A percentile compares a stretch with the other conserved stretches of the same genome.
phyloP scores from a whole-genome alignment of 2,329 filamentous ascomycete genomes.

The Botrytis porri region DNA sequence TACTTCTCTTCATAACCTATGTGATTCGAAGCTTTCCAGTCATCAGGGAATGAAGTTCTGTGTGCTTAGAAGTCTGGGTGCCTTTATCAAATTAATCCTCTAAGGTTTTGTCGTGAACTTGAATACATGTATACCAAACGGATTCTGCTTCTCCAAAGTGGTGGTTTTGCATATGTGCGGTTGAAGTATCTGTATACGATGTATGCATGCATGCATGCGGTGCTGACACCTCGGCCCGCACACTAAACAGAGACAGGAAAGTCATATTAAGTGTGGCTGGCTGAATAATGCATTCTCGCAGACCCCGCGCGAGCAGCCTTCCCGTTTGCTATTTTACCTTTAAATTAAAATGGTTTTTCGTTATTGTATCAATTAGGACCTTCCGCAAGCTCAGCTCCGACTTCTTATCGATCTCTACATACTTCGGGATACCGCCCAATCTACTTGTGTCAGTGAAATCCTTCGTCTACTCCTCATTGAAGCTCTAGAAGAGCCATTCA shows the following conservation, averaged over 20 bases:
- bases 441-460: background rate
- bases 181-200: background rate
- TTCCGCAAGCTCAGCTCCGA: background rate
- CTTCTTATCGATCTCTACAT: background rate
- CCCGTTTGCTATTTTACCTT: background rate
- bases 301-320: background rate
- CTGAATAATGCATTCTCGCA: background rate
- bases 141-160: background rate
- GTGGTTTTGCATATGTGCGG: background rate
- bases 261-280: background rate
- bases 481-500: background rate
- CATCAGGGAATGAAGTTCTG: background rate
- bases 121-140: background rate
- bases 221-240: background rate
- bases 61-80: background rate
- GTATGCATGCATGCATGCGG: background rate
- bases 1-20: background rate
- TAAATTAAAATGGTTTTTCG: background rate
- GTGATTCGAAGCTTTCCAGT: background rate
- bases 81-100: background rate
- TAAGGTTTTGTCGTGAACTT: background rate
- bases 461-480: background rate
- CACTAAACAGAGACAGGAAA: background rate
- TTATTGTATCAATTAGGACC: background rate
- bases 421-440: background rate